Percentiles rank a stretch among this genome's conserved stretches.
phyloP scores from a whole-genome alignment of 768 basidiomycete genomes.

The Coprinellus micaceus region DNA sequence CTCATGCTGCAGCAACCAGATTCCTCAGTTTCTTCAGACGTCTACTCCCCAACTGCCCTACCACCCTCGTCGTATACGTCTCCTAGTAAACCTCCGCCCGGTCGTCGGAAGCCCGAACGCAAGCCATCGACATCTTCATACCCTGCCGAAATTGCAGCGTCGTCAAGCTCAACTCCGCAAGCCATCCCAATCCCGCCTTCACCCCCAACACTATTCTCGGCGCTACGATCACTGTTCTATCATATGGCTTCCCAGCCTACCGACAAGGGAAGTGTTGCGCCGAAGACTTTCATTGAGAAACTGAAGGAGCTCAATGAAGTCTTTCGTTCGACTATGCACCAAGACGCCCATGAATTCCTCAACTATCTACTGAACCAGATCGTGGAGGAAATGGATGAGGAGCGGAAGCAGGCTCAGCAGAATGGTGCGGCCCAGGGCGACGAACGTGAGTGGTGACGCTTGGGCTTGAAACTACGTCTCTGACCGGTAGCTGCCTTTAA shows the following conservation, averaged over 20 bases:
- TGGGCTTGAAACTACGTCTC: conserved; percentile 3
- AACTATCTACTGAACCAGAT: conserved; percentile 92
- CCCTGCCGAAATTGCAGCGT: conserved; percentile 20
- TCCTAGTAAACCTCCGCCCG: conserved; percentile 27
- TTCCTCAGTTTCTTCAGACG: conserved; percentile 38
- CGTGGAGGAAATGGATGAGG: conserved; percentile 87
- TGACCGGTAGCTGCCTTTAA: conserved; percentile 23
- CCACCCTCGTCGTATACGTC: conserved; percentile 16
- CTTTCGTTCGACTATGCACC: conserved; percentile 89
- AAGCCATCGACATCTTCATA: conserved; percentile 32
- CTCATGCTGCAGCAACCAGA: conserved; percentile 74
- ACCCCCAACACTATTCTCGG: conserved; percentile 81
- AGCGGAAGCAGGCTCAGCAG: conserved; percentile 44
- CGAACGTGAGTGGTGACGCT: conserved; percentile 54
- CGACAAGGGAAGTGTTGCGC: conserved; percentile 83
- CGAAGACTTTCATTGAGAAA: conserved; percentile 89
- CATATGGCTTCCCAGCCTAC: conserved; percentile 76
- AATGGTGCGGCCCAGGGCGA: conserved; percentile 39
- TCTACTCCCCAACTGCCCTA: conserved; percentile 18
- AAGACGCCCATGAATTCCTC: conserved; percentile 98
- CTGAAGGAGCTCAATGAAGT: conserved; percentile 89
- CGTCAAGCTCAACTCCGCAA: conserved; percentile 27
- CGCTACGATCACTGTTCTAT: conserved; percentile 87
- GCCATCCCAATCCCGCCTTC: conserved; percentile 48
- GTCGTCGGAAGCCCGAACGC: conserved; percentile 58